Conservation (phyloP, 768 basidiomycete species). For the Tulasnella calospora region DNA sequence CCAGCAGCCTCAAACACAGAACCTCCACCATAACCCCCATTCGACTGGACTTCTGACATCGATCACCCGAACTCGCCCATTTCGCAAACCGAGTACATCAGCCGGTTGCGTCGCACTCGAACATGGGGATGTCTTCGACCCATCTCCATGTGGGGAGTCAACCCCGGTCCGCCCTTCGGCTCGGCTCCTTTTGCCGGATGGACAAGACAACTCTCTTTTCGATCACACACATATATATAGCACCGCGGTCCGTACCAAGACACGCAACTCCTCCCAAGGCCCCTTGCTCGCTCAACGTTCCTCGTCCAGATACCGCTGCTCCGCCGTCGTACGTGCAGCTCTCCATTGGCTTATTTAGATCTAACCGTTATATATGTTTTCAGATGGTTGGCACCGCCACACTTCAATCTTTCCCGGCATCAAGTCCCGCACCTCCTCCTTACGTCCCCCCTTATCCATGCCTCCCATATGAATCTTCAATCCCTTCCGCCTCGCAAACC, state of each 20-base stretch:
- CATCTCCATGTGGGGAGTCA: neutral
- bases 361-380: neutral
- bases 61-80: too few relatives aligned
- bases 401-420: neutral
- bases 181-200: neutral
- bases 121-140: neutral
- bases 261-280: neutral
- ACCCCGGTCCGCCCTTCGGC: neutral
- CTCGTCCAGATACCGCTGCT: neutral
- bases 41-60: neutral
- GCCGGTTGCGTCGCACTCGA: neutral
- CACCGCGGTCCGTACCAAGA: neutral
- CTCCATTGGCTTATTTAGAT: neutral
- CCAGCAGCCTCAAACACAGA: neutral
- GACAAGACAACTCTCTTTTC: neutral
- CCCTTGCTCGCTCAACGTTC: neutral
- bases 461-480: neutral
- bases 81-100: neutral
- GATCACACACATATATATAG: neutral
- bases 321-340: neutral
- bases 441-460: neutral
- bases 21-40: neutral
- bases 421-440: neutral
- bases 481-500: neutral
- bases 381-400: neutral